Percentiles rank a stretch among this genome's conserved stretches.
phyloP scores from a whole-genome alignment of 1,284 basidiomycete species.

The Papiliotrema laurentii region DNA sequence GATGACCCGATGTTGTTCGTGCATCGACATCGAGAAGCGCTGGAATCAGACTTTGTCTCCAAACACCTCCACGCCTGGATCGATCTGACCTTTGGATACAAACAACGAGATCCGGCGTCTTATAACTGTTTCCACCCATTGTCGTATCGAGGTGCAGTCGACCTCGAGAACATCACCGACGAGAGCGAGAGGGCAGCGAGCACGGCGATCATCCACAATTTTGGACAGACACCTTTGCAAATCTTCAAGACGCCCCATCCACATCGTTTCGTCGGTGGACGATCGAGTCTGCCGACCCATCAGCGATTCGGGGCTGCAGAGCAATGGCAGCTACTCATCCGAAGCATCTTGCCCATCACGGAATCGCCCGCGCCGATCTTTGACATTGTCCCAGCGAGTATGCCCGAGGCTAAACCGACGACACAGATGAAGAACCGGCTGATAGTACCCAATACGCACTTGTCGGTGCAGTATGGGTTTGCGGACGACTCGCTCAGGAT shows the following conservation, averaged over 20 bases:
- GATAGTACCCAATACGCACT: constrained; percentile 16
- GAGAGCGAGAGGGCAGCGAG: constrained; percentile 84
- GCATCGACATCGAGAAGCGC: constrained; percentile 71
- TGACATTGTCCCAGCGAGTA: constrained; percentile 48
- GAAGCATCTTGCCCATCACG: constrained; percentile 44
- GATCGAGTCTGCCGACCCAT: constrained; percentile 64
- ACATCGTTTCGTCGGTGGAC: constrained; percentile 63
- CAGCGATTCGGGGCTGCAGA: constrained; percentile 73
- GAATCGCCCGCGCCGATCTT: constrained; percentile 56
- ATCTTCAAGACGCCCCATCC: constrained; percentile 84
- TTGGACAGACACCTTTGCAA: constrained; percentile 84
- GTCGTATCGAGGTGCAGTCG: constrained; percentile 89
- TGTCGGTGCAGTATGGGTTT: constrained; percentile 45
- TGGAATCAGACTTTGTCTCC: constrained; percentile 87
- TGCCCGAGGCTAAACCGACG: constrained; percentile 24
- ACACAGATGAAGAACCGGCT: constrained; percentile 27
- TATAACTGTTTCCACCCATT: constrained; percentile 90
- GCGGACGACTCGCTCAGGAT: constrained; percentile 34
- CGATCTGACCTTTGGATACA: constrained; percentile 75
- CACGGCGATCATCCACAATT: constrained; percentile 92
- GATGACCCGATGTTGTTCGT: constrained; percentile 80
- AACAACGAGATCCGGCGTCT: constrained; percentile 73
- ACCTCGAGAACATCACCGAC: constrained; percentile 77
- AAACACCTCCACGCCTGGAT: constrained; percentile 85
- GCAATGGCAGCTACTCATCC: constrained; percentile 44